Evolutionary conservation across 2,329 filamentous ascomycete species (phyloP).

Genomic region (Endocalyx cinctus): DNA sequence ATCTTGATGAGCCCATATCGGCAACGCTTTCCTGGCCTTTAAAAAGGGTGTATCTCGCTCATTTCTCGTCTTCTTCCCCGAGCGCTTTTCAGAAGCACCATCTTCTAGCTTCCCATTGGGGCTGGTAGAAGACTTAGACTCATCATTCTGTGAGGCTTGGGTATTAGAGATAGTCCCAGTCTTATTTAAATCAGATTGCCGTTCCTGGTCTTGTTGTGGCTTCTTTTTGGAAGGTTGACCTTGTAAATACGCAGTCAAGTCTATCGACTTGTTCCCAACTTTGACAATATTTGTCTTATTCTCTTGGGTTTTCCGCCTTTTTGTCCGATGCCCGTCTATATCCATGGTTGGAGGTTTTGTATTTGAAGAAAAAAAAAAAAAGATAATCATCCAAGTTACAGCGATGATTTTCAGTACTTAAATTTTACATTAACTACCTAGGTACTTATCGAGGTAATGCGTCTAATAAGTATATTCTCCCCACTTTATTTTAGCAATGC

Average conservation of each 20-base stretch:
- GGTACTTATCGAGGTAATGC: too few relatives aligned
- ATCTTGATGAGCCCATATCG: constrained; percentile 72
- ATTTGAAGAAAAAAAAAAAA: too few relatives aligned
- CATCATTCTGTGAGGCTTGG: too few relatives aligned
- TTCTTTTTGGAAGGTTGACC: constrained; percentile 29
- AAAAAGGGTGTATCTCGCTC: constrained; percentile 21
- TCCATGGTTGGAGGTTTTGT: constrained; percentile 16
- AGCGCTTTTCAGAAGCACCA: constrained; percentile 3
- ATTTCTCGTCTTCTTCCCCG: constrained; percentile 1
- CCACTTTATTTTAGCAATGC: too few relatives aligned
- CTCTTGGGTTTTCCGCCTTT: constrained; percentile 32
- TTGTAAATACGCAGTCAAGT: constrained; percentile 44
- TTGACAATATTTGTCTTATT: constrained; percentile 33
- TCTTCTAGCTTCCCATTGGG: constrained; percentile 3
- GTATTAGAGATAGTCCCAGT: too few relatives aligned
- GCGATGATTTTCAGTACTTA: too few relatives aligned
- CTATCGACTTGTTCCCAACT: constrained; percentile 45
- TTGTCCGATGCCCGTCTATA: constrained; percentile 27
- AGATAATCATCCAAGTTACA: too few relatives aligned
- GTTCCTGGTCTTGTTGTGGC: neutral
- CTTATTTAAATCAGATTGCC: too few relatives aligned
- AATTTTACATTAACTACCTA: too few relatives aligned
- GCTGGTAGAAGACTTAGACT: neutral
- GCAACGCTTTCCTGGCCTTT: constrained; percentile 60
- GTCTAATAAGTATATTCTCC: too few relatives aligned